Evolutionary conservation across 208 protist species (phyloP).

Genomic region (Histomonas meleagridis): DNA sequence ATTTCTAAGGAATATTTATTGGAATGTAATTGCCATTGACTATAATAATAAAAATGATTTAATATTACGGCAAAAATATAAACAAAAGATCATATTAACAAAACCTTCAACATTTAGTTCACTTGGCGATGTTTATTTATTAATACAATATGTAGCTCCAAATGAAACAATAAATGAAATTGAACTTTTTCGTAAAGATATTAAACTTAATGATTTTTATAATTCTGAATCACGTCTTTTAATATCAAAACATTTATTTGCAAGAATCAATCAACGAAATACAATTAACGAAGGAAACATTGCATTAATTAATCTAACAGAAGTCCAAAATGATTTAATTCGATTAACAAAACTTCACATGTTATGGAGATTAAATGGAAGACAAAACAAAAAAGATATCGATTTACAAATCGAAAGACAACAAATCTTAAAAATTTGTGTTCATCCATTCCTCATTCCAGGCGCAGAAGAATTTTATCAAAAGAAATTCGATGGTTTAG

Average conservation of each 20-base stretch:
- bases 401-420: constrained; percentile 43
- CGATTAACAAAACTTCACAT: neutral
- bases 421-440: constrained; percentile 63
- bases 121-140: constrained; percentile 87
- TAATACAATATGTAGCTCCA: constrained; percentile 89
- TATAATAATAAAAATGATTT: constrained; percentile 56
- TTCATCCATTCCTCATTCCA: constrained; percentile 83
- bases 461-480: constrained; percentile 63
- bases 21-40: constrained; percentile 63
- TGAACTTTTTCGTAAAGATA: constrained; percentile 39
- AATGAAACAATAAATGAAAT: constrained; percentile 53
- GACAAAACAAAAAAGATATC: neutral
- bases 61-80: neutral
- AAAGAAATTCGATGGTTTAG: constrained; percentile 37
- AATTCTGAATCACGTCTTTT: neutral
- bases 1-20: constrained; percentile 49
- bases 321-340: constrained; percentile 36
- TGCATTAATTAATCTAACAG: constrained; percentile 42
- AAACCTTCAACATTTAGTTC: constrained; percentile 91
- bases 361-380: neutral
- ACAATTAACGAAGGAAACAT: constrained; percentile 46
- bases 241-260: neutral
- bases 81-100: constrained; percentile 74
- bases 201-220: neutral
- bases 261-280: constrained; percentile 38